Evolutionary conservation across 1,284 basidiomycete genomes (phyloP).

Genomic region (Cutaneotrichosporon sp.): DNA sequence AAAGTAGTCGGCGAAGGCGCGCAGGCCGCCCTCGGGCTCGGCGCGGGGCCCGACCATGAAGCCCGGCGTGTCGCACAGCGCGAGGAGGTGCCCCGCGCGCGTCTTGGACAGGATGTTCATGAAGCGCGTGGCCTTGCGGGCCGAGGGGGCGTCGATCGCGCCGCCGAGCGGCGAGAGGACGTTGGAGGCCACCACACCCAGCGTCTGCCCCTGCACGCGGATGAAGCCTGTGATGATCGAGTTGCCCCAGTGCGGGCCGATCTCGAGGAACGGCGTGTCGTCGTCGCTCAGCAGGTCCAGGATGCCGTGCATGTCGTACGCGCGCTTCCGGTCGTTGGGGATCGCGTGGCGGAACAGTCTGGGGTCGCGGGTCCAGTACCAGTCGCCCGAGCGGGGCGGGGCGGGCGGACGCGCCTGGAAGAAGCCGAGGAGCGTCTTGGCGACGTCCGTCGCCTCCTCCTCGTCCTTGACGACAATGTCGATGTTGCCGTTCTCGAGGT

Average conservation of each 20-base stretch:
- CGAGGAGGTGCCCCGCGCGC: conserved; percentile 17
- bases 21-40: conserved; percentile 24
- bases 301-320: conserved; percentile 25
- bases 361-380: conserved; percentile 15
- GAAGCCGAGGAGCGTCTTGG: conserved; percentile 23
- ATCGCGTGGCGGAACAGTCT: conserved; percentile 25
- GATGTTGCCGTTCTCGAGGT: conserved; percentile 26
- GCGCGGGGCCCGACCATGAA: conserved; percentile 27
- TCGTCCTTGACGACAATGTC: conserved; percentile 25
- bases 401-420: conserved; percentile 15
- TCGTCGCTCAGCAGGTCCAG: conserved; percentile 24
- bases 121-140: conserved; percentile 25
- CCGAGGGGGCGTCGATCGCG: conserved; percentile 19
- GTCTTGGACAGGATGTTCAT: conserved; percentile 25
- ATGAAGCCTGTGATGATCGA: conserved; percentile 26
- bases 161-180: conserved; percentile 23
- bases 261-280: conserved; percentile 25
- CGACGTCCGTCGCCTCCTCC: conserved; percentile 20
- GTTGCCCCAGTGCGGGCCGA: conserved; percentile 23
- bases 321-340: conserved; percentile 24
- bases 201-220: conserved; percentile 21
- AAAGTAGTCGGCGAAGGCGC: conserved; percentile 25
- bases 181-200: conserved; percentile 23
- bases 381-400: not conserved
- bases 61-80: conserved; percentile 26